Percentiles rank a stretch among this genome's conserved stretches.
Evolutionary conservation across 805 yeast genomes (phyloP).

Genomic region (Saccharomycopsis selenospora): DNA sequence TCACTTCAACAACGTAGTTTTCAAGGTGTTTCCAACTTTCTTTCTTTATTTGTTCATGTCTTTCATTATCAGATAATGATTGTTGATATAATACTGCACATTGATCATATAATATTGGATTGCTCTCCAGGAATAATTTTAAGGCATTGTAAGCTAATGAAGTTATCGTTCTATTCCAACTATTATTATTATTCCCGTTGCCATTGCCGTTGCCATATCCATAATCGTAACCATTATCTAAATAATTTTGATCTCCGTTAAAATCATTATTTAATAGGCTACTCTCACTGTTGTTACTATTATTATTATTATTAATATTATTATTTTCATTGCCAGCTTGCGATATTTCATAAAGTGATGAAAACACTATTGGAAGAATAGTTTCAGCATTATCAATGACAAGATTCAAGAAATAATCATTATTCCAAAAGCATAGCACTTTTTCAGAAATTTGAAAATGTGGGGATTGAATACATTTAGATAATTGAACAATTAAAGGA

Average conservation of each 20-base stretch:
- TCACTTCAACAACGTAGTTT: conserved; percentile 40
- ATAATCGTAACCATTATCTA: conserved; percentile 26
- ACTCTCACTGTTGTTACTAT: background rate
- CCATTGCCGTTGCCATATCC: conserved; percentile 21
- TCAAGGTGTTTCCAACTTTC: conserved; percentile 70
- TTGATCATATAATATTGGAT: conserved; percentile 84
- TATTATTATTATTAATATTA: conserved; percentile 21
- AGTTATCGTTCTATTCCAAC: conserved; percentile 93
- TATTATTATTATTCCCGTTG: conserved; percentile 27
- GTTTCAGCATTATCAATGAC: conserved; percentile 91
- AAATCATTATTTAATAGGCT: conserved; percentile 23
- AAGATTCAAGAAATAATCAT: conserved; percentile 83
- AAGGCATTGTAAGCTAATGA: conserved; percentile 85
- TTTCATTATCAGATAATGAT: conserved; percentile 64
- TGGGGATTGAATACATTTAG: conserved; percentile 88
- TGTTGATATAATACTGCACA: conserved; percentile 85
- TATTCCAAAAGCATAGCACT: conserved; percentile 88
- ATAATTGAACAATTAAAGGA: conserved; percentile 87
- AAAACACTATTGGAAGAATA: conserved; percentile 84
- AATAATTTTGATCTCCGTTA: conserved; percentile 5
- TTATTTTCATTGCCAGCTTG: conserved; percentile 21
- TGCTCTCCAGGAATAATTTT: conserved; percentile 86
- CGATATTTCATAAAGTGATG: conserved; percentile 81
- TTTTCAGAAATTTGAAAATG: conserved; percentile 98
- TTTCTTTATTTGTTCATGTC: conserved; percentile 52